Base-by-base conservation (phyloP, 768 basidiomycete species). In the Amyloporia xantha region DNA sequence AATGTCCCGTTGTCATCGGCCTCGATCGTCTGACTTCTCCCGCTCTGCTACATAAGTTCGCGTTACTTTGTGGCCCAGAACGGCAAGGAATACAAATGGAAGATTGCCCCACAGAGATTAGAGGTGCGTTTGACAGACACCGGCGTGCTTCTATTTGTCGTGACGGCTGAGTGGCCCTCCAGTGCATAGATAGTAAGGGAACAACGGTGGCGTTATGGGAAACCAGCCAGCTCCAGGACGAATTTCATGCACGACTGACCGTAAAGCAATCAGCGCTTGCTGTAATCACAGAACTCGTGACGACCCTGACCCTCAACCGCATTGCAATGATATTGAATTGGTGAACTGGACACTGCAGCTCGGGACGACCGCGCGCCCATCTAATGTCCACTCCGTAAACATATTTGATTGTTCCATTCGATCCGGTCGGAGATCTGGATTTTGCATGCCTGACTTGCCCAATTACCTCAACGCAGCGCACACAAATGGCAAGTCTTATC, bases 71-170 rank as follows among this genome's bases (percentile, higher is more conserved):
- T 74, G 41, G 76, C 81, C 9, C 82, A 81, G 57, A 80, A 76
- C 56, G 83, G 84, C 35, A 78, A 69, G 52, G 78, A 84, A 43
- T 81, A 78, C 65, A 91, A 88, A 64, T 91, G 89, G 89, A 81
- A 76, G 62, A 71, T 84, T 44, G 61, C 68, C 11, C 66, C 74
- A 27, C 71, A 78, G 52, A 71, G 77, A 47, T 81, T 87, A 77
- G 86, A 89, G 80, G 86, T 86, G 49, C 28, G 76, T 55, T 23
- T 13, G 28, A 23, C 41, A n/a, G 47, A 10, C 23, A 21, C 15
- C 37, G 19, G 41, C 5, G n/a, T 20, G 15, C 30, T 25, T 25
- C 50, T 6, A 7, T 26, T 11, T 15, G 23, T 42, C 19, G 19
- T n/a, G 26, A 44, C n/a, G n/a, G 41, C 53, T 57, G 24, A 55